Evolutionary conservation across 345 rosid species (phyloP), one percentile per base, ranked within the genome.

Genomic region (Hypericum perforatum): DNA sequence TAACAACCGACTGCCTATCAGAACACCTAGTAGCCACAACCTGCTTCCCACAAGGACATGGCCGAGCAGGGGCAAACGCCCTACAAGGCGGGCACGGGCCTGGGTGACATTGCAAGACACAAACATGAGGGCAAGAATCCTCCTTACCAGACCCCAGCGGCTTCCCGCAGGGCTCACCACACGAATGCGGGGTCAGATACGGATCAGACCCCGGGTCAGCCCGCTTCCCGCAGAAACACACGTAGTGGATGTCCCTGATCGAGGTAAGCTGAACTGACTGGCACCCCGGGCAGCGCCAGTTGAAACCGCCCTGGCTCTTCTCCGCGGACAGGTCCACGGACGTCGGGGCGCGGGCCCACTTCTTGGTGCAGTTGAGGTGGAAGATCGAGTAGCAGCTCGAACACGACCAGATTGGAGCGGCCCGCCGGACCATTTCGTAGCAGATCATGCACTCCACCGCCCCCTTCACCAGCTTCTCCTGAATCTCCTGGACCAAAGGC

Each of bases 51-150:
- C 97, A 92, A 62, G 95, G 96, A 46, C 97, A 92, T 51, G 58
- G 43, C 13, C 75, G 63, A 5, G 94, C 86, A 6, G 89, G 97
- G 57, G 98, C 94, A 77, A 92, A 92, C 11, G 86, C 84, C 75
- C 83, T 92, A 60, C 95, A 92, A 50, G 98, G 95, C 70, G 98
- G 97, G 68, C 97, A 92, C 9, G 98, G 97, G 47, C 98, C 98
- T 15, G 95, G 98, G 55, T 92, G 98, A 61, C 97, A 92, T 68
- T 85, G 98, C 86, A 92, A 69, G 39, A 92, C 95, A 72, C 98
- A 92, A 59, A 68, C 53, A 68, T 88, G 98, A 61, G 95, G 97
- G 51, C 98, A 92, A 54, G 70, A 64, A 72, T 81, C 78, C 58
- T 87, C 95, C 42, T 69, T 63, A 50, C 62, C 74, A 32, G 72